Evolutionary conservation across 805 yeast genomes (phyloP).

Genomic region (Yarrowia osloensis): DNA sequence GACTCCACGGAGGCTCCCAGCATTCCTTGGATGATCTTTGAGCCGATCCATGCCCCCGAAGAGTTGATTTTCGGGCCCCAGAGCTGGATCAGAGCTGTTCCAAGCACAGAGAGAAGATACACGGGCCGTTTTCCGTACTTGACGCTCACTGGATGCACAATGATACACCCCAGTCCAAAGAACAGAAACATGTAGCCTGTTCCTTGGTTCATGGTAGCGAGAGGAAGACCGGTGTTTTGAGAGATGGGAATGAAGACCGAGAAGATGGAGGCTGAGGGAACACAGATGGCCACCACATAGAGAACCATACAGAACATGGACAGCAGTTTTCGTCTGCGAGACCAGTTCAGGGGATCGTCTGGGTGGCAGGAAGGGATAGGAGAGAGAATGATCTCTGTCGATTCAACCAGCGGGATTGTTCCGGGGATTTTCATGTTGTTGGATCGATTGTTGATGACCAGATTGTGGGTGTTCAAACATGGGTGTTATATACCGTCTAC

Average conservation of each 20-base stretch:
- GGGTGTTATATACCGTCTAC: no score
- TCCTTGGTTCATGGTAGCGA: conserved; percentile 49
- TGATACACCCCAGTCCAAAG: conserved; percentile 53
- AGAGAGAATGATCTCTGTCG: background rate
- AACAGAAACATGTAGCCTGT: conserved; percentile 55
- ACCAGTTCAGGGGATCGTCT: conserved; percentile 71
- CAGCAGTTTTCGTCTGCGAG: conserved; percentile 50
- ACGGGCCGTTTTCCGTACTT: conserved; percentile 53
- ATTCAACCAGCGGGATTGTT: background rate
- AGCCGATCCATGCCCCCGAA: conserved; percentile 47
- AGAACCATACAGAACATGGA: conserved; percentile 45
- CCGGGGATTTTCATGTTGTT: background rate
- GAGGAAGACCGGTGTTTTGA: conserved; percentile 44
- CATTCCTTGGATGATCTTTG: conserved; percentile 49
- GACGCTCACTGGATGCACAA: conserved; percentile 55
- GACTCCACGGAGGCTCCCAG: conserved; percentile 78
- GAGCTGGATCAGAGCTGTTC: conserved; percentile 46
- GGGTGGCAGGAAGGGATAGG: conserved; percentile 72
- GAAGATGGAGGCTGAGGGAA: conserved; percentile 52
- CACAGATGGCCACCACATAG: conserved; percentile 51
- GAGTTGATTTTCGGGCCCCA: conserved; percentile 48
- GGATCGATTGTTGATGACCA: background rate
- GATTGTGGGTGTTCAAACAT: background rate
- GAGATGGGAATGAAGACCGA: conserved; percentile 49
- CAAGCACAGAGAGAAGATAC: conserved; percentile 46